Evolutionary conservation across 2,329 filamentous ascomycete species (phyloP).

Genomic region (Ceratocystis papillata): DNA sequence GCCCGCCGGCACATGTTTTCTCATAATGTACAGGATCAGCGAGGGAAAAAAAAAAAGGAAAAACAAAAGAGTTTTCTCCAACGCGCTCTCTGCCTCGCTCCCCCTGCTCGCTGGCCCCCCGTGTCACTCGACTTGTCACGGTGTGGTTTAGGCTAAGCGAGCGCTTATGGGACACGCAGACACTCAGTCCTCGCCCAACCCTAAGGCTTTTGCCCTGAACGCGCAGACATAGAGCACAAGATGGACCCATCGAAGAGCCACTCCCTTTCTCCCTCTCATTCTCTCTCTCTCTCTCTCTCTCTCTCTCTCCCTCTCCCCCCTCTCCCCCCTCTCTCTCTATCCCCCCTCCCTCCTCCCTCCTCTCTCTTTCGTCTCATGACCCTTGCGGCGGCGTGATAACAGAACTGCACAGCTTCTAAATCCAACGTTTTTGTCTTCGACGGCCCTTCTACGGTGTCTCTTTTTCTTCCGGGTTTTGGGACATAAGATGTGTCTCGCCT

Average conservation of each 20-base stretch:
- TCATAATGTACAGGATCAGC: background rate
- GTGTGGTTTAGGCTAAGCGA: background rate
- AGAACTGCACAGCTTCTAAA: background rate
- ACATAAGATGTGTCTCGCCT: background rate
- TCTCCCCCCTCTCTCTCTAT: too few species aligned
- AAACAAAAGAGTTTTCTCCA: background rate
- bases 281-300: too few species aligned
- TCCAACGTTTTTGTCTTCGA: background rate
- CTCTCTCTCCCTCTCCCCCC: too few species aligned
- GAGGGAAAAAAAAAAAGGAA: background rate
- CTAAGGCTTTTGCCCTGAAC: background rate
- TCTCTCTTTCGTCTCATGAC: background rate
- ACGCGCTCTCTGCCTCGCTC: background rate
- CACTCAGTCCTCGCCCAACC: background rate
- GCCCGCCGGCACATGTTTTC: constrained; percentile 1
- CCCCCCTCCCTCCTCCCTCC: too few species aligned
- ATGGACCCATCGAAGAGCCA: background rate
- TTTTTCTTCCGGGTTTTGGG: background rate
- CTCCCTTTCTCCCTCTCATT: background rate
- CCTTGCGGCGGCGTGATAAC: background rate
- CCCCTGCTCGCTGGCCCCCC: background rate
- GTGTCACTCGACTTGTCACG: constrained; percentile 1
- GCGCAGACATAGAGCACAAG: background rate
- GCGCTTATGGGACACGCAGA: background rate
- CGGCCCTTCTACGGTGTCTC: constrained; percentile 10